These are phyloP conservation scores for Nigrospora oryzae DNA, from an alignment of 2,329 filamentous ascomycete species.

Conservation along the genomic window DNA sequence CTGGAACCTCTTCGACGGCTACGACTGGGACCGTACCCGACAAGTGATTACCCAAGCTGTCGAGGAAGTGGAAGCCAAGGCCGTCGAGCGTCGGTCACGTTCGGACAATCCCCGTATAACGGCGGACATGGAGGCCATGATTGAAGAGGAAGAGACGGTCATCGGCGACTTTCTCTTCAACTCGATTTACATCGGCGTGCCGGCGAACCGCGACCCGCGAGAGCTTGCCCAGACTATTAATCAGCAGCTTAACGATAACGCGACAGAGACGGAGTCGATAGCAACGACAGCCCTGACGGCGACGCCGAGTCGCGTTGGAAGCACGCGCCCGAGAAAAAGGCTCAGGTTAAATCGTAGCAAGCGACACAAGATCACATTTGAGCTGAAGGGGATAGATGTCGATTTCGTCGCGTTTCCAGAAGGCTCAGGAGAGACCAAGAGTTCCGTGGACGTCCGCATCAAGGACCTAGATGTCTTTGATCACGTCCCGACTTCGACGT, in stretches of 20 bases:
- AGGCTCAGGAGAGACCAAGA: constrained; percentile 71
- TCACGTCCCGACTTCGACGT: constrained; percentile 88
- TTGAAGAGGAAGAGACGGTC: constrained; percentile 73
- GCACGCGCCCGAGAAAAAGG: constrained; percentile 41
- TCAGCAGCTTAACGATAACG: constrained; percentile 74
- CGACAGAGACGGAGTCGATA: constrained; percentile 83
- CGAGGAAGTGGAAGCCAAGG: constrained; percentile 75
- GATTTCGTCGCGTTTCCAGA: constrained; percentile 78
- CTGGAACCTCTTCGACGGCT: constrained; percentile 97
- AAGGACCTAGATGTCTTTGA: constrained; percentile 85
- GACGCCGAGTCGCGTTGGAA: constrained; percentile 38
- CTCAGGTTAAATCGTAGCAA: constrained; percentile 77
- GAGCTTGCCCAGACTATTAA: constrained; percentile 82
- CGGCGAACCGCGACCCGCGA: constrained; percentile 74
- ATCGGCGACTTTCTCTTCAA: constrained; percentile 98
- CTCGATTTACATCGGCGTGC: constrained; percentile 94
- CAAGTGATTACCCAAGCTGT: constrained; percentile 83
- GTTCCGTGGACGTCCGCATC: constrained; percentile 76
- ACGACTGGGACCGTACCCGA: constrained; percentile 87
- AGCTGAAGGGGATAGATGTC: constrained; percentile 74
- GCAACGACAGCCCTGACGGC: constrained; percentile 64
- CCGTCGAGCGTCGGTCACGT: constrained; percentile 62
- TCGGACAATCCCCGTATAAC: constrained; percentile 46
- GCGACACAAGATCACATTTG: constrained; percentile 91
- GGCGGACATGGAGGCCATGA: constrained; percentile 45